These are phyloP conservation scores for Diversispora epigaea DNA, from an alignment of 192 early-diverging fungal species.

Conservation along the genomic window DNA sequence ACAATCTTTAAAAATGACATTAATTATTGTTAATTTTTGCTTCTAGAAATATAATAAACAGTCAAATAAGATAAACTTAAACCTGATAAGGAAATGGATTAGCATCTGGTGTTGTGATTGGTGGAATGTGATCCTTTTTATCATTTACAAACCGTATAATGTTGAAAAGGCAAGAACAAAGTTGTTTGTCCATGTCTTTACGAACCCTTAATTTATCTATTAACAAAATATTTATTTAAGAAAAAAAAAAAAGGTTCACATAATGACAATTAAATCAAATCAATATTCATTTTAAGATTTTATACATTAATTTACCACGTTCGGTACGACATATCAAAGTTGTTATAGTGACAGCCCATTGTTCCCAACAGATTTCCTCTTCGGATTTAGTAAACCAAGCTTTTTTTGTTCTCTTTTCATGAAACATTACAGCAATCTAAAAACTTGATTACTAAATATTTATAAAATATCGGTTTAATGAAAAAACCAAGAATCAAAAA, in stretches of 20 bases:
- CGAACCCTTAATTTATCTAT: constrained; percentile 48
- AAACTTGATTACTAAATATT: neutral
- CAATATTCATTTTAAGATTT: neutral
- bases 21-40: neutral
- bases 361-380: constrained; percentile 62
- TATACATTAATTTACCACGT: constrained; percentile 40
- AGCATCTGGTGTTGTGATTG: constrained; percentile 57
- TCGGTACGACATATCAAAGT: constrained; percentile 49
- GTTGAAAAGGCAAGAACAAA: constrained; percentile 47
- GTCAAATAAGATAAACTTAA: neutral
- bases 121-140: constrained; percentile 64
- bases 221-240: too few species aligned
- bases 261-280: neutral
- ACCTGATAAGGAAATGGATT: constrained; percentile 67
- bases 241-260: neutral
- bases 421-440: constrained; percentile 62
- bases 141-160: constrained; percentile 61
- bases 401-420: constrained; percentile 60
- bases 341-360: constrained; percentile 58
- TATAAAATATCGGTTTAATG: neutral
- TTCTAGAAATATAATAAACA: neutral
- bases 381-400: constrained; percentile 60
- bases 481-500: neutral
- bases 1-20: constrained; percentile 43
- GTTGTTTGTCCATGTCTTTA: constrained; percentile 47